Evolutionary conservation across 2,329 filamentous ascomycete species (phyloP).

Genomic region (Hymenoscyphus infarciens): DNA sequence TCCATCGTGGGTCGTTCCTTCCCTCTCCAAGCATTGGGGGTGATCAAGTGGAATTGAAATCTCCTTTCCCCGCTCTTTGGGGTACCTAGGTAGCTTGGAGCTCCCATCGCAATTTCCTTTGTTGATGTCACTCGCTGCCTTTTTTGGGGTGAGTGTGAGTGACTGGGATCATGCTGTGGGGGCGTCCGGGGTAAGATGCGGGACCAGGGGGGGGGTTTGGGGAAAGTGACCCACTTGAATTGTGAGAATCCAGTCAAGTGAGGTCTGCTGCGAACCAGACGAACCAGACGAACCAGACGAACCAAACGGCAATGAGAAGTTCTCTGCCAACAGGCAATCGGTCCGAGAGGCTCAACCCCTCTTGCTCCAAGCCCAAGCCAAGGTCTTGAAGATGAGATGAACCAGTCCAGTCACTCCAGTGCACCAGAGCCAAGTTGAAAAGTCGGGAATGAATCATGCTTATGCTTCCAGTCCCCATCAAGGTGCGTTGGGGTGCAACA

Average conservation of each 20-base stretch:
- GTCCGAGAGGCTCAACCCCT: not conserved
- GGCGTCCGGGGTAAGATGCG: not conserved
- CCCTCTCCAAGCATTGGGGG: not conserved
- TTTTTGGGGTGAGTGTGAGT: not conserved
- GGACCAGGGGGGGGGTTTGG: not conserved
- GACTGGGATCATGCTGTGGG: not conserved
- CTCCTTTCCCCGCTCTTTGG: not conserved
- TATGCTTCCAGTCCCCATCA: too few relatives aligned
- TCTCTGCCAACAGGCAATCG: not conserved
- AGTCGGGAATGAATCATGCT: not conserved
- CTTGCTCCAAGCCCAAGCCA: not conserved
- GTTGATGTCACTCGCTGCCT: not conserved
- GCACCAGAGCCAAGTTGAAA: not conserved
- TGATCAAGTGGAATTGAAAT: not conserved
- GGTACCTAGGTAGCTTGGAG: not conserved
- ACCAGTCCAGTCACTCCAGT: too few relatives aligned
- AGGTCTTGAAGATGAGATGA: not conserved
- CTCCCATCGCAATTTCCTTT: constrained; percentile 1
- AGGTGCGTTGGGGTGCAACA: too few relatives aligned
- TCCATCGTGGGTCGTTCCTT: not conserved
- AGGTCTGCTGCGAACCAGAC: not conserved
- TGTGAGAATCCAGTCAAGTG: not conserved
- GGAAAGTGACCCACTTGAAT: not conserved
- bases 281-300: too few relatives aligned
- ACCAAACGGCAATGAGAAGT: not conserved